Base-by-base conservation (phyloP, 352 stramenopile species). In the Phytopythium boreale region DNA sequence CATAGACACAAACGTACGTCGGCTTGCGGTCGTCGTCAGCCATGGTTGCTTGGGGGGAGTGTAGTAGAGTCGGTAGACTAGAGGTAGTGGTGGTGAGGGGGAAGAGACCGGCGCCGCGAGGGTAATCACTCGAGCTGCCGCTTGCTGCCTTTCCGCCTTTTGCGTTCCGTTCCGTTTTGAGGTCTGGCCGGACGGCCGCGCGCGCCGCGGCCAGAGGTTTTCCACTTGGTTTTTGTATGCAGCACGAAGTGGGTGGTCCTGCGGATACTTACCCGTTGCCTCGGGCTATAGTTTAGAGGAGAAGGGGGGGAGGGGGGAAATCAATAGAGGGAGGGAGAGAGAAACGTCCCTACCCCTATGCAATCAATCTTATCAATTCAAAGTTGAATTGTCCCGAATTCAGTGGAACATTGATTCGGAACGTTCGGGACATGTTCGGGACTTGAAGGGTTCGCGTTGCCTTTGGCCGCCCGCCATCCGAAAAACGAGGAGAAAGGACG, bases 1-100 rank as follows among this genome's bases (percentile, higher is more conserved):
- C 24, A 55, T 24, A 36, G 12, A 55, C 47, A 22, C 24, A 56
- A 6, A 82, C 75, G 36, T 79, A 89, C 80, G 68, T 79, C 56
- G 81, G 78, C 72, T 78, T 88, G 73, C 82, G 82, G 72, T 94
- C 82, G 68, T 94, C 85, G 74, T 94, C 85, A 84, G 85, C 77
- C 85, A 92, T 94, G 68, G 64, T 87, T 68, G 63, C 63, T 70
- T 56, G 67, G 59, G 41, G 64, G 47, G 29, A 39, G 67, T 74
- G 70, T 8, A 34, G 29, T 34, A 34, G 29, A 34, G 68, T 59
- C 59, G 46, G 44, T 66, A 36, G 68, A 34, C 29, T 74, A 63
- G 60, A 61, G 59, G 63, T 53, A 34, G 68, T 64, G 49, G 60
- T 41, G 66, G 71, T 56, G 69, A 68, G 43, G 62, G 37, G 59